A percentile compares a stretch with the other conserved stretches of the same genome.
Evolutionary conservation across 1,139 yeast genomes (phyloP).

Genomic region (Geotrichum siamense): DNA sequence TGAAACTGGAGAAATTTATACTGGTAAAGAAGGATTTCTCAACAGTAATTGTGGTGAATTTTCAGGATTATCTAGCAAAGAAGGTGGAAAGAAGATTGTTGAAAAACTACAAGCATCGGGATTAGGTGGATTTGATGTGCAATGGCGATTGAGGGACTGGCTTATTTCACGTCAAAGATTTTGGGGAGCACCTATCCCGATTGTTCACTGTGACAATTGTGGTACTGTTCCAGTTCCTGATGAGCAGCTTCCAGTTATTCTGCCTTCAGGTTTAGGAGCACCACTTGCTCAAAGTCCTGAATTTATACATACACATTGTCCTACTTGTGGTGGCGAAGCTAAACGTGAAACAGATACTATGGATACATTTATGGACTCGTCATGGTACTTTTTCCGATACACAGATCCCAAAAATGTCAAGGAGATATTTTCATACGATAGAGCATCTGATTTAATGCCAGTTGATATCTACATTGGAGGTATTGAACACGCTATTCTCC

Average conservation of each 20-base stretch:
- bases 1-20: slow-evolving; percentile 38
- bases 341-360: slow-evolving; percentile 92
- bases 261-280: slow-evolving; percentile 64
- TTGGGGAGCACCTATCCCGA: slow-evolving; percentile 99
- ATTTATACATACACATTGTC: slow-evolving; percentile 73
- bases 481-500: slow-evolving; percentile 92
- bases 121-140: slow-evolving; percentile 46
- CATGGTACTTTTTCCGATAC: slow-evolving; percentile 91
- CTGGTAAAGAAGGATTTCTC: slow-evolving; percentile 48
- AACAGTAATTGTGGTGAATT: slow-evolving; percentile 46
- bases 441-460: slow-evolving; percentile 59
- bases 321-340: slow-evolving; percentile 69
- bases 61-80: slow-evolving; percentile 43
- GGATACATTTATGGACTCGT: slow-evolving; percentile 97
- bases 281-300: slow-evolving; percentile 62
- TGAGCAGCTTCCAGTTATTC: slow-evolving; percentile 66
- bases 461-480: slow-evolving; percentile 92
- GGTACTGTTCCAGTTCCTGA: slow-evolving; percentile 92
- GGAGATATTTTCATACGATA: slow-evolving; percentile 46
- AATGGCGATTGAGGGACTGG: slow-evolving; percentile 82
- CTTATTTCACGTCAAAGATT: slow-evolving; percentile 86
- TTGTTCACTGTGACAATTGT: slow-evolving; percentile 74
- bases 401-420: slow-evolving; percentile 59
- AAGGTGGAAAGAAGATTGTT: slow-evolving; percentile 49
- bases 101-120: slow-evolving; percentile 37